These are phyloP conservation scores for Calonectria hawksworthii DNA, from an alignment of 2,329 filamentous ascomycete species.

Conservation along the genomic window DNA sequence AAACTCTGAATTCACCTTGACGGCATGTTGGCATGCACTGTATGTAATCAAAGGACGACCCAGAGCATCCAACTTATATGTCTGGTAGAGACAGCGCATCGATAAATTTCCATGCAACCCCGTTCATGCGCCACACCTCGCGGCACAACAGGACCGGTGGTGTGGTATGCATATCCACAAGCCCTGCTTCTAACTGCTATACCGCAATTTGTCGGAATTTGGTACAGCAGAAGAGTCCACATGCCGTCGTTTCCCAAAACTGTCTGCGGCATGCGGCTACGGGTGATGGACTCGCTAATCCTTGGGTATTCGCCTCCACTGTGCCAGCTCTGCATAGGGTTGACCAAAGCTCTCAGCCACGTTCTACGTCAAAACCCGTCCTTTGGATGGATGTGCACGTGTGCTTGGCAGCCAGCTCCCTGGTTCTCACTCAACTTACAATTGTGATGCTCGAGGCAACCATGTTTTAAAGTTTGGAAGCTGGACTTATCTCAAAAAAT, in stretches of 20 bases:
- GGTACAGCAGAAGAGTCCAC: not conserved
- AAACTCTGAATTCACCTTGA: conserved; percentile 13
- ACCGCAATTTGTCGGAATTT: not conserved
- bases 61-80: conserved; percentile 16
- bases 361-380: not conserved
- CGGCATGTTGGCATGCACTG: not conserved
- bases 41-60: conserved; percentile 1
- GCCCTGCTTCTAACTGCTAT: not conserved
- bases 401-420: not conserved
- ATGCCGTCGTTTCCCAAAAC: not conserved
- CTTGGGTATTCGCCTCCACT: not conserved
- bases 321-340: not conserved
- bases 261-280: not conserved
- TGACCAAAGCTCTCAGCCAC: not conserved
- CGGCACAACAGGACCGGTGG: not conserved
- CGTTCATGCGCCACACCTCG: not conserved
- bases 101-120: not conserved
- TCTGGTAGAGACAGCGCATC: not conserved
- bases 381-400: conserved; percentile 2
- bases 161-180: conserved; percentile 6
- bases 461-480: conserved; percentile 5
- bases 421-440: not conserved
- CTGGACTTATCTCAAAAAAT: not conserved
- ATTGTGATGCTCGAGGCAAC: not conserved
- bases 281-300: not conserved